Evolutionary conservation across 306 rosid species (phyloP), one percentile per base, ranked within the genome.

Genomic region (Mimosa pudica): DNA sequence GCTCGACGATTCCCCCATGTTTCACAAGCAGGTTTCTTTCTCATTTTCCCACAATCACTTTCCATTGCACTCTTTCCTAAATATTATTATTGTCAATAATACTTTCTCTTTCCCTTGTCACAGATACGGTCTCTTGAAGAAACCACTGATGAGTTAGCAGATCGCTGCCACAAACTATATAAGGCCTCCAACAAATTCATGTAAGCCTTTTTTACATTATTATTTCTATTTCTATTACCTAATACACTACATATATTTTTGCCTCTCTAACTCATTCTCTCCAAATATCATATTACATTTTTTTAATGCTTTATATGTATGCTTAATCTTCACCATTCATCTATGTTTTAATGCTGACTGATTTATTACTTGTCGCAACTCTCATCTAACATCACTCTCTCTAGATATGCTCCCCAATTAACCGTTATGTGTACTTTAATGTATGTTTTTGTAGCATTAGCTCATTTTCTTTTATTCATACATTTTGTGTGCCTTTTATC

Each of bases 1-100:
- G 89, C 96, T 95, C 36, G 99, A 95, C 49, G 99, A 95, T 80
- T 95, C 99, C 52, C 99, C 99, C 32, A 95, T 95, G 98, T 95
- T 95, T 84, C 93, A 90, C 88, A 95, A 88, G 73, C 98, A 95
- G 98, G 99, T 92, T 71, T 38, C 10, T 17, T 17, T 44, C 0
- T 24, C 30, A 24, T 24, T 24, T 1, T 24, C 30, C 30, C 30
- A 0, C 30, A 0, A 24, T 24, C 30, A 24, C 30, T 24, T 24
- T 24, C 30, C 30, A 1, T 24, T 24, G 1, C 30, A 24, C 30
- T 24, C 1, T 24, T 24, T 24, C 30, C 30, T 24, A 24, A 24
- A n/a, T n/a, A n/a, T n/a, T n/a, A n/a, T n/a, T n/a, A n/a, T 46
- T 54, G 10, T 33, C 36, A 68, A 38, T 20, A 65, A 63, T 48